These are phyloP conservation scores for Aspergillus ochraceoroseus DNA, from an alignment of 2,329 filamentous ascomycete species.

Conservation along the genomic window DNA sequence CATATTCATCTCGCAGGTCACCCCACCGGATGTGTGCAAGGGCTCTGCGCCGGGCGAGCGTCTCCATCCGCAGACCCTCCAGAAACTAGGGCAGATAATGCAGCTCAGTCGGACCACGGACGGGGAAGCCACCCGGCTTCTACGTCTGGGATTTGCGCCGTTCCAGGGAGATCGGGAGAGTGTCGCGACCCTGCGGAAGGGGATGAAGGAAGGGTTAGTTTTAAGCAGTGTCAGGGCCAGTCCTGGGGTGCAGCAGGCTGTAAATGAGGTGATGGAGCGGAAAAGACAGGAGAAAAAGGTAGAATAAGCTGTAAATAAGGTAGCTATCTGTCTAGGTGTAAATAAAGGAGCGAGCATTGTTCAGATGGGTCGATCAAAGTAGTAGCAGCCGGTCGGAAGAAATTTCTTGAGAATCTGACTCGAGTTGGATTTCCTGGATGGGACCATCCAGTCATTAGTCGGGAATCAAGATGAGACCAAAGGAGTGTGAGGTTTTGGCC, in stretches of 20 bases:
- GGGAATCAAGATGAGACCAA: too few species aligned
- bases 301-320: conserved; percentile 10
- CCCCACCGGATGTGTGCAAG: conserved; percentile 56
- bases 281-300: conserved; percentile 43
- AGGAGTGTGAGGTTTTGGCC: too few species aligned
- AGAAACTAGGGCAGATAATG: conserved; percentile 65
- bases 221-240: conserved; percentile 77
- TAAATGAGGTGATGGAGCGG: conserved; percentile 62
- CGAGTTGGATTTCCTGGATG: too few species aligned
- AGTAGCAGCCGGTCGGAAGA: conserved; percentile 20
- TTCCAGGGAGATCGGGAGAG: conserved; percentile 67
- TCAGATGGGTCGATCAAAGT: too few species aligned
- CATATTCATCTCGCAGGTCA: conserved; percentile 77
- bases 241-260: conserved; percentile 74
- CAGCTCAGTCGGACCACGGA: conserved; percentile 57
- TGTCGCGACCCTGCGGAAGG: conserved; percentile 61
- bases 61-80: conserved; percentile 48
- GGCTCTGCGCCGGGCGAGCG: conserved; percentile 30
- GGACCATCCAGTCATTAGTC: too few species aligned
- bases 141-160: conserved; percentile 75
- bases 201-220: conserved; percentile 80
- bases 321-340: too few species aligned
- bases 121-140: conserved; percentile 62
- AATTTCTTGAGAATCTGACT: too few species aligned
- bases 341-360: too few species aligned